Evolutionary conservation across 345 rosid species (phyloP).

Genomic region (Syzygium jambos): DNA sequence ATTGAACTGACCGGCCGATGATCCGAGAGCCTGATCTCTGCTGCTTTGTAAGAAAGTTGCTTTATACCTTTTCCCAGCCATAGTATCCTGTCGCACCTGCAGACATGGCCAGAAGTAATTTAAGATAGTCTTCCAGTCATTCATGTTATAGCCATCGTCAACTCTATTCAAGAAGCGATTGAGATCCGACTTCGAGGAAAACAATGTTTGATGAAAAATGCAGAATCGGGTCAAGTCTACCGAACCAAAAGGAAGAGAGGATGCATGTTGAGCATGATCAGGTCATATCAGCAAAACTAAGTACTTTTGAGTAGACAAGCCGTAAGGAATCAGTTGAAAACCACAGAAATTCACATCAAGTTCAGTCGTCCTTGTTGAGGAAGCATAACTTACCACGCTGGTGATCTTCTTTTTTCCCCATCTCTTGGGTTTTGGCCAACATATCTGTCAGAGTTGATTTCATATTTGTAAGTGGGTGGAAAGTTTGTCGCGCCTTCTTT

Average conservation of each 20-base stretch:
- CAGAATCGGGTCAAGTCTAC: not conserved
- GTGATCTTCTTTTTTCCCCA: slow-evolving; percentile 92
- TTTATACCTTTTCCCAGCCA: slow-evolving; percentile 81
- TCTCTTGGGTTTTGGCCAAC: slow-evolving; percentile 78
- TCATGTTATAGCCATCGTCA: not conserved
- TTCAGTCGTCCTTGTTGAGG: not conserved
- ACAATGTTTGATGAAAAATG: not conserved
- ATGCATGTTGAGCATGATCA: not conserved
- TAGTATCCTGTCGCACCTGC: slow-evolving; percentile 95
- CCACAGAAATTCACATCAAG: not conserved
- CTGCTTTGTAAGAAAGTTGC: slow-evolving; percentile 61
- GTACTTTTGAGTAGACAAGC: not conserved
- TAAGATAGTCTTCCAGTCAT: not conserved
- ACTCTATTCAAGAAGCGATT: not conserved
- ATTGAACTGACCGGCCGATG: slow-evolving; percentile 92
- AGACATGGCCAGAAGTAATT: not conserved
- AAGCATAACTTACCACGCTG: slow-evolving; percentile 66
- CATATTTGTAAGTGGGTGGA: slow-evolving; percentile 96
- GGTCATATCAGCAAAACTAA: not conserved
- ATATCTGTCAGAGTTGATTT: slow-evolving; percentile 68
- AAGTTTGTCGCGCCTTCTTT: slow-evolving; percentile 73
- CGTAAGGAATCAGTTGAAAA: not conserved
- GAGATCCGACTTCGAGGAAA: not conserved
- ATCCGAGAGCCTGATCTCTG: slow-evolving; percentile 68
- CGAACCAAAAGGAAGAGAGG: not conserved